Conservation (phyloP, 192 early-diverging fungal species). For the Linnemannia elongata region DNA sequence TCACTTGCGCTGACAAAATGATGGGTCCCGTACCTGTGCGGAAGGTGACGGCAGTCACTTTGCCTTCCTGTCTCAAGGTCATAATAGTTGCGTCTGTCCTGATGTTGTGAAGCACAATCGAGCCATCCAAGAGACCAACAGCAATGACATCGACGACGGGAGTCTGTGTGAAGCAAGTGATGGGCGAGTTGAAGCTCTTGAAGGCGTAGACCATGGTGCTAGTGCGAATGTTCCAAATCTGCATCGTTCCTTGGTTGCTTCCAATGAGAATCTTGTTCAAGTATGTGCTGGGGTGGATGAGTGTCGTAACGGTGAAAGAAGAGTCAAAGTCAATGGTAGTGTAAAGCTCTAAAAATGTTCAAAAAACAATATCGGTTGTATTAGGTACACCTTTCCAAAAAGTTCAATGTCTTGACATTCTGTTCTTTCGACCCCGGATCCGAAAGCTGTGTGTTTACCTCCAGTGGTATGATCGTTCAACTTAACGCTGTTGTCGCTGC, state of each 20-base stretch:
- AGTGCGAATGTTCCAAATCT: slow-evolving; percentile 94
- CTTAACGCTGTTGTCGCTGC: slow-evolving; percentile 83
- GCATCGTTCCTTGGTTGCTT: slow-evolving; percentile 87
- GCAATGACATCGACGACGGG: slow-evolving; percentile 96
- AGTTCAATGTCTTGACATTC: background rate
- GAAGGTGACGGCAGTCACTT: slow-evolving; percentile 93
- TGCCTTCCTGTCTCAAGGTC: slow-evolving; percentile 85
- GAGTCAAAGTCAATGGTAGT: slow-evolving; percentile 82
- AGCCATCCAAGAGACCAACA: slow-evolving; percentile 90
- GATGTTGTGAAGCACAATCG: slow-evolving; percentile 89
- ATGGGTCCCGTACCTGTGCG: slow-evolving; percentile 72
- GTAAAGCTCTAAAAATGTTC: slow-evolving; percentile 68
- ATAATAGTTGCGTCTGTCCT: slow-evolving; percentile 83
- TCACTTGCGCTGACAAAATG: background rate
- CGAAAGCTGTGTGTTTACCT: slow-evolving; percentile 61
- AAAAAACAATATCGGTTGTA: background rate
- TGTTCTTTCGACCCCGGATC: background rate
- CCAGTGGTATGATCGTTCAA: slow-evolving; percentile 81
- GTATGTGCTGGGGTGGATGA: slow-evolving; percentile 97
- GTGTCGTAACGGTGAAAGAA: slow-evolving; percentile 75
- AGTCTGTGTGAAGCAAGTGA: slow-evolving; percentile 85
- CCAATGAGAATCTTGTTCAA: slow-evolving; percentile 95
- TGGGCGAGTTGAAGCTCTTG: slow-evolving; percentile 77
- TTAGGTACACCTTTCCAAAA: background rate
- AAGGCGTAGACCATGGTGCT: slow-evolving; percentile 88